phyloP scores from a whole-genome alignment of 352 stramenopile genomes.

The Phytophthora parvispora region DNA sequence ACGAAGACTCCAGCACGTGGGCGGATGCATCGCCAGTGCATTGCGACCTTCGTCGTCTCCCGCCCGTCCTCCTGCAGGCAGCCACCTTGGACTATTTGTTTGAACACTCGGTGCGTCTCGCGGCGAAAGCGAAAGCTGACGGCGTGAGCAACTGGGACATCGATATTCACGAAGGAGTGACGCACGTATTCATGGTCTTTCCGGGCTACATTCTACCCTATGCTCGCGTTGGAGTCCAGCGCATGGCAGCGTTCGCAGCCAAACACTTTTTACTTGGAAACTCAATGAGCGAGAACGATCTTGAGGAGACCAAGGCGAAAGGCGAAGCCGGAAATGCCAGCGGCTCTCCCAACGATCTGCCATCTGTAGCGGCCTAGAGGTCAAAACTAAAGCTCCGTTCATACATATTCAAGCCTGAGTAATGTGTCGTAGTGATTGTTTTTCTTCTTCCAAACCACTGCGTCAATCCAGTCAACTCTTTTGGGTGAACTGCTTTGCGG shows the following conservation, averaged over 20 bases:
- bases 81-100: conserved; percentile 43
- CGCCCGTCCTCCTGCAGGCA: conserved; percentile 44
- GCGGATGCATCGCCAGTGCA: conserved; percentile 42
- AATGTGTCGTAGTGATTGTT: too few species aligned
- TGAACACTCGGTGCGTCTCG: conserved; percentile 37
- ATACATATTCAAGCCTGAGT: too few species aligned
- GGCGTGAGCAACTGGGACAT: conserved; percentile 44
- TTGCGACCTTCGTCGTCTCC: conserved; percentile 41
- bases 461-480: conserved; percentile 26
- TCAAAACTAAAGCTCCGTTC: too few species aligned
- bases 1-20: conserved; percentile 35
- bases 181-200: conserved; percentile 54
- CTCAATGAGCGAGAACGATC: not conserved
- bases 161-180: conserved; percentile 44
- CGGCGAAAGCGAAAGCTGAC: conserved; percentile 32
- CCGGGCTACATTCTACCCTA: conserved; percentile 42
- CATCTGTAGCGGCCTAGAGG: not conserved
- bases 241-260: conserved; percentile 38
- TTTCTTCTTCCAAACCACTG: not conserved
- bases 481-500: conserved; percentile 28
- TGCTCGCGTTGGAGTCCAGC: conserved; percentile 23
- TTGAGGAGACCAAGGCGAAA: too few species aligned
- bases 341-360: too few species aligned
- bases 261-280: conserved; percentile 32
- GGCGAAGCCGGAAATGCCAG: too few species aligned